These are phyloP conservation scores for Circinella minor DNA, from an alignment of 371 early-diverging fungal genomes.

Conservation along the genomic window DNA sequence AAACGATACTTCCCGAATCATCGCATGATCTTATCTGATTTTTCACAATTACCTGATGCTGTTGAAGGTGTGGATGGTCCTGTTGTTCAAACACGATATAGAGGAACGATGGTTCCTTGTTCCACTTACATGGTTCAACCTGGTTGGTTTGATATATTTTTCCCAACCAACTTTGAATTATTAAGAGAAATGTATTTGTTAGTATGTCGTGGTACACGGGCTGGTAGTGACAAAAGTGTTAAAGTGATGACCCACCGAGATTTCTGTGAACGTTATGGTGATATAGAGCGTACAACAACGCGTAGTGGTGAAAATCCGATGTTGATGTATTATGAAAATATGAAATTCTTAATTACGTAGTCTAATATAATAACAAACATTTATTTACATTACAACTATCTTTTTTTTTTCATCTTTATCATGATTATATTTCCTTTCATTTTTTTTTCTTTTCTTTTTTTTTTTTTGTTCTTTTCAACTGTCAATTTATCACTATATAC, in stretches of 20 bases:
- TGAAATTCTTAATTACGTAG: constrained; percentile 72
- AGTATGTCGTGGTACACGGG: constrained; percentile 59
- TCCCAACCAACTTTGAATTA: constrained; percentile 95
- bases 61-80: constrained; percentile 87
- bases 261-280: constrained; percentile 81
- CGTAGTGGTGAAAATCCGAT: constrained; percentile 93
- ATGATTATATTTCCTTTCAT: not conserved
- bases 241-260: constrained; percentile 79
- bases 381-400: not conserved
- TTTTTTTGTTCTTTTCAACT: not conserved
- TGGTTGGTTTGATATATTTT: constrained; percentile 98
- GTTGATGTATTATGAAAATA: constrained; percentile 93
- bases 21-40: constrained; percentile 90
- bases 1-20: constrained; percentile 85
- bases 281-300: constrained; percentile 77
- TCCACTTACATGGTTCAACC: constrained; percentile 94
- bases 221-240: constrained; percentile 48
- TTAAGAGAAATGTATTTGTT: constrained; percentile 76
- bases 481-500: too few species aligned
- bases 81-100: constrained; percentile 92
- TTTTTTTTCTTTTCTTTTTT: not conserved
- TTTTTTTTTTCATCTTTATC: not conserved
- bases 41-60: constrained; percentile 81
- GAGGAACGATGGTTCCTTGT: constrained; percentile 91
- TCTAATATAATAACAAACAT: not conserved